Conservation (phyloP, 2,329 filamentous ascomycete genomes). For the Curvularia spicifera region DNA sequence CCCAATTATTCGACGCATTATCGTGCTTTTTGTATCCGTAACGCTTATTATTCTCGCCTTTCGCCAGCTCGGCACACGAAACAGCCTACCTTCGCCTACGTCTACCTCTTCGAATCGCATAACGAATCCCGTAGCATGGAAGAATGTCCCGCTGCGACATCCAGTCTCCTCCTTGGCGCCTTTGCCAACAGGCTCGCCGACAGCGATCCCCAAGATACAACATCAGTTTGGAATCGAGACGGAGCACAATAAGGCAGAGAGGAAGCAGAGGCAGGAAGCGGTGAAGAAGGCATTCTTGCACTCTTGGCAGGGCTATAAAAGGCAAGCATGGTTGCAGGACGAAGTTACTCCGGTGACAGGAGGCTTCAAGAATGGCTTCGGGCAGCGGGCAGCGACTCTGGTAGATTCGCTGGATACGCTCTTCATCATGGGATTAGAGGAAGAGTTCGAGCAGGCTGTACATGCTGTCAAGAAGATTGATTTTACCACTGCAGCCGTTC, state of each 20-base stretch:
- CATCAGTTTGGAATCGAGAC: conserved; percentile 46
- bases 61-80: conserved; percentile 34
- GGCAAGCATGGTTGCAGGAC: conserved; percentile 60
- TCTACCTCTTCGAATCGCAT: conserved; percentile 36
- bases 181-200: conserved; percentile 41
- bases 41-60: conserved; percentile 41
- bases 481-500: conserved; percentile 54
- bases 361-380: conserved; percentile 56
- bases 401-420: conserved; percentile 68
- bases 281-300: conserved; percentile 49
- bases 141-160: conserved; percentile 38
- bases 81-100: conserved; percentile 29
- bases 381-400: conserved; percentile 65
- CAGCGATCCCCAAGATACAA: conserved; percentile 47
- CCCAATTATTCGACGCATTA: conserved; percentile 39
- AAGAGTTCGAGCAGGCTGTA: conserved; percentile 64
- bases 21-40: conserved; percentile 35
- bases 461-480: conserved; percentile 61
- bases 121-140: conserved; percentile 44
- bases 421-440: conserved; percentile 65
- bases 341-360: conserved; percentile 60
- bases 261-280: conserved; percentile 39
- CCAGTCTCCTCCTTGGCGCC: conserved; percentile 41
- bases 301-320: conserved; percentile 59
- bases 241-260: conserved; percentile 39